These are phyloP conservation scores for Picea abies DNA, from an alignment of 83 land plant species.

Conservation along the genomic window DNA sequence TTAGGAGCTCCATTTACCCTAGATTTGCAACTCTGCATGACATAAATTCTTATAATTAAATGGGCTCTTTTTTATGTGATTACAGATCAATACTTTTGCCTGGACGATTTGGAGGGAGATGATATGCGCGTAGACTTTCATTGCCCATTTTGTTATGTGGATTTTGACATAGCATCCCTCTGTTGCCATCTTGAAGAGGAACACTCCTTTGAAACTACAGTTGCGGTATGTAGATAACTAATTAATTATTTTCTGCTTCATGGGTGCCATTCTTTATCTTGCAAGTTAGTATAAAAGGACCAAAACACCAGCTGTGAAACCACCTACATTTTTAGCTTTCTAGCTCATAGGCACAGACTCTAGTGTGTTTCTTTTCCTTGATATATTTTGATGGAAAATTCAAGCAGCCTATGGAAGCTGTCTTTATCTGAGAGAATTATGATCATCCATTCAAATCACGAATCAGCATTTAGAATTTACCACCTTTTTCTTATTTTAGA, in stretches of 20 bases:
- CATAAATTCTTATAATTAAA: not conserved
- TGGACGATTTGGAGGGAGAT: conserved; percentile 35
- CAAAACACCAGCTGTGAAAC: not conserved
- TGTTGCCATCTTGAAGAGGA: conserved; percentile 49
- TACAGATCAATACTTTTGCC: conserved; percentile 19
- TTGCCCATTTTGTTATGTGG: conserved; percentile 56
- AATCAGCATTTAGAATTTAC: too few species aligned
- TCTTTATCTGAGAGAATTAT: too few species aligned
- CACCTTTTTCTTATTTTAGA: not conserved
- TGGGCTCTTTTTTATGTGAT: not conserved
- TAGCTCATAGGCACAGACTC: not conserved
- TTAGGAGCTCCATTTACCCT: not conserved
- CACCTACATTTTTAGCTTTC: not conserved
- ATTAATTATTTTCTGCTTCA: not conserved
- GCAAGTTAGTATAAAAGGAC: not conserved
- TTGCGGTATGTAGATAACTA: conserved; percentile 31
- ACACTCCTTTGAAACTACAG: conserved; percentile 44
- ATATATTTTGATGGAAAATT: not conserved
- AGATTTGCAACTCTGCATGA: not conserved
- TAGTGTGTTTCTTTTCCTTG: not conserved
- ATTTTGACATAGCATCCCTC: conserved; percentile 41
- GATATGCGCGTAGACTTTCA: conserved; percentile 35
- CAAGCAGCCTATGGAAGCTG: not conserved
- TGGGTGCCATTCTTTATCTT: not conserved
- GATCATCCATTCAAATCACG: too few species aligned